Evolutionary conservation across 306 rosid species (phyloP).

Genomic region (Castanea sativa): DNA sequence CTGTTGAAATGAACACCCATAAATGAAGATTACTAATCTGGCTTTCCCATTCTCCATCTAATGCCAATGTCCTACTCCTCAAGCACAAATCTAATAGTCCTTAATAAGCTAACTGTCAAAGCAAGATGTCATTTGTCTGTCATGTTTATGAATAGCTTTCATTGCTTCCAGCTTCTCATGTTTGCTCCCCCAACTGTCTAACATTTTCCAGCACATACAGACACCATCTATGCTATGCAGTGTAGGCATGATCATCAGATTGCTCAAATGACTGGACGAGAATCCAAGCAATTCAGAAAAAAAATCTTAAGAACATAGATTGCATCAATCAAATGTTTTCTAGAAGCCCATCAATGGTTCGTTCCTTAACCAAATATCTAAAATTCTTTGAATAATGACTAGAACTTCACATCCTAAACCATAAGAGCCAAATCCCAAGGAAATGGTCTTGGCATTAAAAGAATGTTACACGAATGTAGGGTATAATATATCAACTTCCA

Average conservation of each 20-base stretch:
- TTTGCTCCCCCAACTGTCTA: neutral
- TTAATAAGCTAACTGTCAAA: neutral
- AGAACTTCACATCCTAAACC: neutral
- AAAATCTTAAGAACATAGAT: neutral
- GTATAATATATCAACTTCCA: neutral
- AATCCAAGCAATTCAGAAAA: neutral
- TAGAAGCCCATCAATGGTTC: neutral
- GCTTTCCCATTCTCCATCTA: neutral
- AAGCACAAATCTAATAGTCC: neutral
- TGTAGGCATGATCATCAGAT: neutral
- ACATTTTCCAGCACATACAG: neutral
- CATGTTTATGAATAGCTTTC: neutral
- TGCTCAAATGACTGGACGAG: neutral
- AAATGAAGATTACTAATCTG: neutral
- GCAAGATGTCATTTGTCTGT: neutral
- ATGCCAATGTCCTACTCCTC: neutral
- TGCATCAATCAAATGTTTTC: neutral
- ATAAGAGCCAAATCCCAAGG: neutral
- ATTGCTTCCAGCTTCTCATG: neutral
- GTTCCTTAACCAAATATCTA: neutral
- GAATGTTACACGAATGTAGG: neutral
- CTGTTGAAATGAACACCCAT: neutral
- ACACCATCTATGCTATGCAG: neutral
- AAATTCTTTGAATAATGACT: neutral
- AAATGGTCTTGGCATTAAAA: neutral